Base-by-base conservation (phyloP, 1,139 yeast species). In the Kodamaea derodonti region DNA sequence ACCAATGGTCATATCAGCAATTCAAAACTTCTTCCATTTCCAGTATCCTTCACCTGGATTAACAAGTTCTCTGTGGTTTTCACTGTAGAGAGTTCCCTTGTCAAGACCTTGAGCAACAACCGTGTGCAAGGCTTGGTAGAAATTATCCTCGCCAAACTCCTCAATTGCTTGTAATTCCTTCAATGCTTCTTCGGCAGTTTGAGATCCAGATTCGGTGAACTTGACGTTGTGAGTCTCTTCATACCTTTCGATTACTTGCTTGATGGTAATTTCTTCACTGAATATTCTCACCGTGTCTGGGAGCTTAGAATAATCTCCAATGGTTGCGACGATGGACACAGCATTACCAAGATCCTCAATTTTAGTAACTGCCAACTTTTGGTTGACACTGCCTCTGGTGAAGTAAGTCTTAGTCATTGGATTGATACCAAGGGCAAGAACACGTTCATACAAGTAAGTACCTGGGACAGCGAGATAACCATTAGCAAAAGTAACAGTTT, bases 1-100 rank as follows among this genome's bases (percentile, higher is more conserved):
- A n/a, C n/a, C n/a, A n/a, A n/a, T n/a, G n/a, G n/a, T n/a, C n/a
- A n/a, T n/a, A n/a, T n/a, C n/a, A n/a, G n/a, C n/a, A n/a, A n/a
- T 14, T n/a, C 13, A 24, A 25, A 25, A 62, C 34, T 54, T 60
- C 15, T 52, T 60, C 81, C 82, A 78, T 45, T 68, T 69, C 72
- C 78, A 78, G 31, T 69, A 46, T 1, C 60, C 52, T 52, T 72
- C 72, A 15, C 63, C 64, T 2, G 84, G 83, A 50, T 78, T 78
- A 37, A 78, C 62, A 25, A 72, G 47, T 45, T 78, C 82, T 37
- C 67, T 65, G 31, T 75, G 72, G 41, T 59, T 58, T 9, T 43
- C 36, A 3, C 43, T 40, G 22, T 52, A 47, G 39, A 58, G 63
- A 11, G 27, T 14, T 38, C 76, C 78, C 17, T 62, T 52, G 35